Base-by-base conservation (phyloP, 148 eudicot species). In the Chenopodium album region DNA sequence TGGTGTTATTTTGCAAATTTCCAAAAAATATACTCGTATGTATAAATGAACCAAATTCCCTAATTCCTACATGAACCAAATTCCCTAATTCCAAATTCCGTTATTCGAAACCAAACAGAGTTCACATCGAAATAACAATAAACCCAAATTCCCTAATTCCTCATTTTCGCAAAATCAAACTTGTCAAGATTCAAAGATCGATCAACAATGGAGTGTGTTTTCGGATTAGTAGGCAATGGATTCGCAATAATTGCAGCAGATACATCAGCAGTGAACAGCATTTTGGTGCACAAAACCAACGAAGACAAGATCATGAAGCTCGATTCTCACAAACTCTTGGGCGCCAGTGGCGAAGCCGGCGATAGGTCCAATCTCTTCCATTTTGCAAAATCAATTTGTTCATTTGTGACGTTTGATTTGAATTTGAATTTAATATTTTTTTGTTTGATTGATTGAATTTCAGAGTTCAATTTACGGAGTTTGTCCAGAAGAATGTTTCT, bases 391-490 rank as follows among this genome's bases (percentile, higher is more conserved):
- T 48, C 10, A 48, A 48, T 48, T 48, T 13, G 16, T 50, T 50
- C 14, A 50, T 50, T 50, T 50, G 47, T 31, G 52, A 76, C 11
- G 16, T 67, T 54, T 23, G 73, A 31, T 34, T 80, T 81, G 66
- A 41, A 41, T 41, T 41, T 48, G 56, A 28, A 70, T 17, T 56
- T 71, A 31, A 31, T 59, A 28, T 2, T 54, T 54, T 4, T 23
- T 10, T 48, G 26, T 47, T 54, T 79, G 37, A 37, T 66, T 65
- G 71, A 22, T 79, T 78, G 59, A 68, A 62, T 81, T 4, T 7
- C 83, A 94, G 98, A 85, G 94, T 85, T 88, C 98, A 94, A 76
- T 94, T 94, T 69, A 94, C 98, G 37, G 98, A 94, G 88, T 90
- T 82, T 56, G 80, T 92, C 19, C 93, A 91, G 85, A 92, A 91